phyloP scores from a whole-genome alignment of 768 basidiomycete species.

The Leucocoprinus sp. region DNA sequence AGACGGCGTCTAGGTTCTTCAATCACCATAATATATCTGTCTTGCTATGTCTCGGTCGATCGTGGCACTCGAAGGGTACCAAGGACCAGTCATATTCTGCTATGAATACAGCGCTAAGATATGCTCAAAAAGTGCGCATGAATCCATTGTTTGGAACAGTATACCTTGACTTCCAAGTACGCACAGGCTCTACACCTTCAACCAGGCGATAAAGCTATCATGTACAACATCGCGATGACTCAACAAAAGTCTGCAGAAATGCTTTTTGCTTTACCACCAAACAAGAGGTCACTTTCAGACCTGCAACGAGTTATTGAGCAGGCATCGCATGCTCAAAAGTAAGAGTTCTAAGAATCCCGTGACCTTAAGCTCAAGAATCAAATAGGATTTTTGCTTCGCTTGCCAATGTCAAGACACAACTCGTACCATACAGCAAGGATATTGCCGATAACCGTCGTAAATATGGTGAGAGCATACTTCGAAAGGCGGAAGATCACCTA shows the following conservation, averaged over 20 bases:
- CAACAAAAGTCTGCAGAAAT: constrained; percentile 94
- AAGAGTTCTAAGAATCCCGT: constrained; percentile 16
- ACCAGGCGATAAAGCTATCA: constrained; percentile 80
- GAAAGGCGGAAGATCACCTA: constrained; percentile 75
- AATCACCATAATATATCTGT: constrained; percentile 65
- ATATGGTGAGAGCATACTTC: constrained; percentile 83
- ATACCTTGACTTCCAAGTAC: neutral
- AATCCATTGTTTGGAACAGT: neutral
- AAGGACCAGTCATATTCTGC: constrained; percentile 78
- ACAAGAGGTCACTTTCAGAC: constrained; percentile 76
- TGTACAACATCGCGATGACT: constrained; percentile 98
- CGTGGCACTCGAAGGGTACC: constrained; percentile 92
- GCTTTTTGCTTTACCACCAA: constrained; percentile 61
- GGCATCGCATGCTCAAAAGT: constrained; percentile 85
- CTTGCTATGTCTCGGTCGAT: constrained; percentile 79
- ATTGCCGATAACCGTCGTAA: constrained; percentile 84
- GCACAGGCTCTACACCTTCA: constrained; percentile 74
- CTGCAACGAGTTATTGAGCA: constrained; percentile 71
- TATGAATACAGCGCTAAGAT: constrained; percentile 79
- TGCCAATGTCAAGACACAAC: constrained; percentile 58
- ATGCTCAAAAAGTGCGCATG: constrained; percentile 63
- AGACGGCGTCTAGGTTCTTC: constrained; percentile 82
- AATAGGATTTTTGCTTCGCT: constrained; percentile 76
- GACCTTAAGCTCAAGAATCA: neutral
- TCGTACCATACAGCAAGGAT: constrained; percentile 78